Evolutionary conservation across 2,329 filamentous ascomycete genomes (phyloP).

Genomic region (Clonostachys sp.): DNA sequence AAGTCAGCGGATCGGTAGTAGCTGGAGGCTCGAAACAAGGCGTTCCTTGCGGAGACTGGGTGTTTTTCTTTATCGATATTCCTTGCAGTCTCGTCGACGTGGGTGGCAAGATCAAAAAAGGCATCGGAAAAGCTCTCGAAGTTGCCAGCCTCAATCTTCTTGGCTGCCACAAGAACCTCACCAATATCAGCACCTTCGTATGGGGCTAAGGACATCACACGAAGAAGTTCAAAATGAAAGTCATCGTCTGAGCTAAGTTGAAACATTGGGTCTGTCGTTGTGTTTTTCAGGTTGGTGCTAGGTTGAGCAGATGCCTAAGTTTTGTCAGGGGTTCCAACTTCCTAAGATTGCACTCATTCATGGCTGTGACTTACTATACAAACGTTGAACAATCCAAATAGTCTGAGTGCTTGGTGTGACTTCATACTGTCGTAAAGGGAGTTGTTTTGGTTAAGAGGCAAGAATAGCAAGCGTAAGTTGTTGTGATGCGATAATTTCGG

Average conservation of each 20-base stretch:
- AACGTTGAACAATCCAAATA: too few species aligned
- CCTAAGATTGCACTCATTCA: too few species aligned
- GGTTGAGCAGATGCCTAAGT: too few species aligned
- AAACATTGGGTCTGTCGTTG: slow-evolving; percentile 2
- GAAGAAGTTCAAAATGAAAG: slow-evolving; percentile 5
- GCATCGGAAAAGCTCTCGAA: slow-evolving; percentile 3
- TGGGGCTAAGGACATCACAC: neutral
- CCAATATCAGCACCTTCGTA: slow-evolving; percentile 2
- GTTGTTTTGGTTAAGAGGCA: too few species aligned
- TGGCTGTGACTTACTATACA: too few species aligned
- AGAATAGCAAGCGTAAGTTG: too few species aligned
- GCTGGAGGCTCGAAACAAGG: slow-evolving; percentile 19
- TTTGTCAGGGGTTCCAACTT: too few species aligned
- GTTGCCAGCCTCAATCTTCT: slow-evolving; percentile 7
- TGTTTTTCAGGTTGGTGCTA: too few species aligned
- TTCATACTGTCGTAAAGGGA: too few species aligned
- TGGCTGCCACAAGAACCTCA: slow-evolving; percentile 4
- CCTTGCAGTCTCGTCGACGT: slow-evolving; percentile 3
- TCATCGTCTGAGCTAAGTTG: slow-evolving; percentile 4
- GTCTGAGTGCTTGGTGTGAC: too few species aligned
- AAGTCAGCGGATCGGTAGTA: slow-evolving; percentile 37
- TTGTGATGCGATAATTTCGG: too few species aligned
- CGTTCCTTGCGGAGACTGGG: slow-evolving; percentile 1
- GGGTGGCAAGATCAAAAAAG: slow-evolving; percentile 5
- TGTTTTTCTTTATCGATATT: slow-evolving; percentile 1